Evolutionary conservation across 73 alveolate genomes (phyloP).

Genomic region (Paramecium caudatum): DNA sequence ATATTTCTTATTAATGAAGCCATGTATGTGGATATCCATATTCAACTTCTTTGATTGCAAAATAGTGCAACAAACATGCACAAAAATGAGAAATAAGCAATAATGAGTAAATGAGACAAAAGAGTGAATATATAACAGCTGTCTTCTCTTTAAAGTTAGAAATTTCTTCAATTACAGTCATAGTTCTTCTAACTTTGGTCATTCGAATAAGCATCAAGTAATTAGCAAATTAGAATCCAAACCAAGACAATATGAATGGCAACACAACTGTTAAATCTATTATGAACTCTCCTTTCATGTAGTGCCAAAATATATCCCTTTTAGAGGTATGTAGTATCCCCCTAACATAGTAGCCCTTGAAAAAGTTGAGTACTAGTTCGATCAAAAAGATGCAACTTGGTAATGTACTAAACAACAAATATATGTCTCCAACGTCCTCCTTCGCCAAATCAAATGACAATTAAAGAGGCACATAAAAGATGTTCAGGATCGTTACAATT

Average conservation of each 20-base stretch:
- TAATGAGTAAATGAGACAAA: slow-evolving; percentile 60
- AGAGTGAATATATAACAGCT: slow-evolving; percentile 46
- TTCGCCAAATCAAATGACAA: slow-evolving; percentile 28
- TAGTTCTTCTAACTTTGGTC: slow-evolving; percentile 51
- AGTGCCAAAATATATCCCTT: slow-evolving; percentile 62
- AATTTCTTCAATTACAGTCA: slow-evolving; percentile 34
- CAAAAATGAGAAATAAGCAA: slow-evolving; percentile 57
- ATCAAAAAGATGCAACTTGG: slow-evolving; percentile 51
- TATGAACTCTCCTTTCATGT: slow-evolving; percentile 43
- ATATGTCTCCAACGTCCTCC: slow-evolving; percentile 4
- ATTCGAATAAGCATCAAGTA: slow-evolving; percentile 48
- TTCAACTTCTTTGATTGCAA: slow-evolving; percentile 43
- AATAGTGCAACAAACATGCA: slow-evolving; percentile 64
- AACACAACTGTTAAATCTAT: slow-evolving; percentile 40
- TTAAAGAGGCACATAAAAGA: slow-evolving; percentile 42
- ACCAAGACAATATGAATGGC: slow-evolving; percentile 42
- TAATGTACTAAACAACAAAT: slow-evolving; percentile 37
- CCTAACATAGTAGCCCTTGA: slow-evolving; percentile 45
- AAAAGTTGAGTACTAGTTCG: slow-evolving; percentile 30
- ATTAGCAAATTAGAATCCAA: slow-evolving; percentile 43
- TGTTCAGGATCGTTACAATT: slow-evolving; percentile 49
- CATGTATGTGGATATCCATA: slow-evolving; percentile 35
- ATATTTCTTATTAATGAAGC: slow-evolving; percentile 30
- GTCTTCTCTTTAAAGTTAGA: slow-evolving; percentile 36
- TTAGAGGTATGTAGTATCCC: slow-evolving; percentile 55